phyloP scores from a whole-genome alignment of 2,329 filamentous ascomycete species.

The Orbilia javanica region DNA sequence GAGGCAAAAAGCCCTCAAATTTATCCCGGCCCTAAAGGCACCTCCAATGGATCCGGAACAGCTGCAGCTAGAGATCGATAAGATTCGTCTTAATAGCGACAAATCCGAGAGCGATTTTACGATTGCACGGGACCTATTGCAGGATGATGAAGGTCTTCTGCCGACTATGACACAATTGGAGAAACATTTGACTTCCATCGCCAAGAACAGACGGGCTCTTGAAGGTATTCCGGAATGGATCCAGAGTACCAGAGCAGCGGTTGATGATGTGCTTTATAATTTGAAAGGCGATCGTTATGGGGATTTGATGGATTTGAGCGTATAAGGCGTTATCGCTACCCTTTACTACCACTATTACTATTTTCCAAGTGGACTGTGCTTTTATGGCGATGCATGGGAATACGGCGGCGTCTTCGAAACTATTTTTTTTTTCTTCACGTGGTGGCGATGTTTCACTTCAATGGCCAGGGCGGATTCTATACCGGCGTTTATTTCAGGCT shows the following conservation, averaged over 20 bases:
- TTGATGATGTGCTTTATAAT: constrained; percentile 56
- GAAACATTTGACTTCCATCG: constrained; percentile 53
- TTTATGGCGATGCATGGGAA: constrained; percentile 1
- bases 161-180: constrained; percentile 54
- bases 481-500: constrained; percentile 3
- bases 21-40: constrained; percentile 49
- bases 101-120: constrained; percentile 48
- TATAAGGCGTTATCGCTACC: not conserved
- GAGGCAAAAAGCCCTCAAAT: constrained; percentile 59
- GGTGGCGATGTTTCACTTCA: not conserved
- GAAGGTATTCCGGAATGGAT: constrained; percentile 55
- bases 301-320: constrained; percentile 52
- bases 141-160: constrained; percentile 40
- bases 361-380: not conserved
- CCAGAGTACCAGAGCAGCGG: constrained; percentile 49
- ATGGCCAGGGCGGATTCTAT: not conserved
- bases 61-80: constrained; percentile 56
- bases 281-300: constrained; percentile 51
- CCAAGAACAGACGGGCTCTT: constrained; percentile 40
- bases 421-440: not conserved
- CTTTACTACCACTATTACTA: no score
- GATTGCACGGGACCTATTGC: constrained; percentile 43
- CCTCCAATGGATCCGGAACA: constrained; percentile 51
- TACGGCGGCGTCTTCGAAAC: constrained; percentile 32
- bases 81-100: constrained; percentile 41